Evolutionary conservation across 305 asterid genomes (phyloP), one percentile per base, ranked within the genome.

Genomic region (Andrographis paniculata): DNA sequence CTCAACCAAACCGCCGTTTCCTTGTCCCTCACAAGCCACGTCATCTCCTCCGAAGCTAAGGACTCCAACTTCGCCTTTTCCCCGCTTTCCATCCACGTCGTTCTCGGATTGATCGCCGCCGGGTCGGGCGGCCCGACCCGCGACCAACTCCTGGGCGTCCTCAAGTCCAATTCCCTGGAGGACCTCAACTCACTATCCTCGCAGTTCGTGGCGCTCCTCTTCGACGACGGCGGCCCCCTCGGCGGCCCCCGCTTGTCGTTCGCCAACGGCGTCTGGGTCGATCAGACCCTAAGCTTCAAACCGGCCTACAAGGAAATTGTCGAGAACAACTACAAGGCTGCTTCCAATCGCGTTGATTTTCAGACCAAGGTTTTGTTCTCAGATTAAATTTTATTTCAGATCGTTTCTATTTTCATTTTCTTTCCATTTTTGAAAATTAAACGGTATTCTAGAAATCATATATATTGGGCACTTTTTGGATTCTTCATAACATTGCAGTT

Each of bases 261-360:
- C 50, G 93, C 84, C n/a, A 79, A 78, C 42, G 81, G 89, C 14
- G 75, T 74, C 14, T 86, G 94, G 93, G 42, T 79, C 45, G 94
- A 86, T 28, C 88, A 50, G 60, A 65, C 68, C 31, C 58, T 84
- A 46, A 48, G 30, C 40, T 57, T 87, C 12, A 83, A 83, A 56
- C 61, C 68, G 24, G 39, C 51, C 44, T 87, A 74, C 47, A 71
- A 70, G 39, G 54, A 63, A 42, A 64, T 70, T 24, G 73, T 72
- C 10, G 75, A 70, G 20, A 69, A 58, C 50, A 57, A 55, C 59
- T 87, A 80, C 63, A 70, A 51, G 57, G 89, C 94, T 20, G 60
- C 56, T 67, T 59, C 79, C 28, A 35, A 13, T 50, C 73, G 48
- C 30, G 93, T 59, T 24, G 96, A 83, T 63, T 87, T 83, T 48